A percentile compares a stretch with the other conserved stretches of the same genome.
phyloP scores from a whole-genome alignment of 2,329 filamentous ascomycete genomes.

The Colletotrichum gloeosporioides region DNA sequence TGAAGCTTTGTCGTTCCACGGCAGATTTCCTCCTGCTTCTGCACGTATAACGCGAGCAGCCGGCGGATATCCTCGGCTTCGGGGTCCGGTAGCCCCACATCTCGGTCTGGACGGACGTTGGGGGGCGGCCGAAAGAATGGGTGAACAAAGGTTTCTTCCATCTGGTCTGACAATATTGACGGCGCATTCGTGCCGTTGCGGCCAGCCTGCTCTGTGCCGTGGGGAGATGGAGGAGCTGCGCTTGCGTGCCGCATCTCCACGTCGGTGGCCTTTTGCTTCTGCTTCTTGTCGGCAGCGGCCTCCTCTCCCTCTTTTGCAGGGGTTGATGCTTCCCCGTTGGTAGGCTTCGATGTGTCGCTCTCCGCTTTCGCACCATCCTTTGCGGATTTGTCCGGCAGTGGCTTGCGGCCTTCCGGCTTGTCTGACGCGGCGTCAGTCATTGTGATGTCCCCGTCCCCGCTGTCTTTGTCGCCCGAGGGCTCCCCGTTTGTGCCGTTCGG shows the following conservation, averaged over 20 bases:
- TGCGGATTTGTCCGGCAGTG: background rate
- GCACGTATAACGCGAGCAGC: conserved; percentile 76
- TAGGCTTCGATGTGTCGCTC: conserved; percentile 22
- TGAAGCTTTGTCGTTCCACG: conserved; percentile 73
- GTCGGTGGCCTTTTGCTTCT: conserved; percentile 16
- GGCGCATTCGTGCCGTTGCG: conserved; percentile 9
- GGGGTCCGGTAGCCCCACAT: conserved; percentile 72
- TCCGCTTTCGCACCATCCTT: conserved; percentile 12
- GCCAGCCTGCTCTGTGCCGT: background rate
- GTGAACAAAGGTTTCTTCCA: conserved; percentile 66
- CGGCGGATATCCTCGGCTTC: conserved; percentile 83
- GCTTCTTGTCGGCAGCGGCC: background rate
- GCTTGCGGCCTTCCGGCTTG: background rate
- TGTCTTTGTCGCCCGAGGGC: conserved; percentile 1
- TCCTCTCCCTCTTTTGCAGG: conserved; percentile 20
- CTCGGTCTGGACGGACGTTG: conserved; percentile 68
- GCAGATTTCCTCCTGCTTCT: conserved; percentile 86
- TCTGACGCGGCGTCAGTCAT: conserved; percentile 25
- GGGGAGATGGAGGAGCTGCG: background rate
- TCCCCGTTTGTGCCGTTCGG: conserved; percentile 27
- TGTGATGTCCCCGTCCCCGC: conserved; percentile 24
- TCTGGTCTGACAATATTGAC: conserved; percentile 20
- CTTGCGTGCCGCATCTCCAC: conserved; percentile 1
- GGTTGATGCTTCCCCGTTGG: background rate
- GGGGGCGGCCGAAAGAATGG: conserved; percentile 75